These are phyloP conservation scores for Anisodus tanguticus DNA, from an alignment of 257 asterid genomes.

Conservation along the genomic window DNA sequence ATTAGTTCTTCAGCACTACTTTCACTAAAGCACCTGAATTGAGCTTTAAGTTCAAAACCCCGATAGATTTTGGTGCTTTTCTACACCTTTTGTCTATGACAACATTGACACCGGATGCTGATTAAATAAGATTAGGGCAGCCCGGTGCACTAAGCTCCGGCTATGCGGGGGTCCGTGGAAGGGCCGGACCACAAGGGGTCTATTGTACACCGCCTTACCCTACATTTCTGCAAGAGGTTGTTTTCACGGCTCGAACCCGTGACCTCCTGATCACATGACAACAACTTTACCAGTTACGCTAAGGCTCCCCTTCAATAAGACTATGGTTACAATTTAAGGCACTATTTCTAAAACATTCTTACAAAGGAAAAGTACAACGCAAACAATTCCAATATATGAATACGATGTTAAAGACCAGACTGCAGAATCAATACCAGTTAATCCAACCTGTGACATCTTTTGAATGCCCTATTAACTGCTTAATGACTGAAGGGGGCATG, in stretches of 20 bases:
- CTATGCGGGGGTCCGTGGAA: no score
- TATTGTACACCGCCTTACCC: no score
- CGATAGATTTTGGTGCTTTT: background rate
- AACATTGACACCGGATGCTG: background rate
- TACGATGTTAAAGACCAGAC: conserved; percentile 39
- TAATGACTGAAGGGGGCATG: conserved; percentile 69
- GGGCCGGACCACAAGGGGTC: no score
- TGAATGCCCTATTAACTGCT: conserved; percentile 82
- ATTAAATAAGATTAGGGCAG: background rate
- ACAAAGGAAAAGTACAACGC: conserved; percentile 5
- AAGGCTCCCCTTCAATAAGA: background rate
- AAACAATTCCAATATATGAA: conserved; percentile 23
- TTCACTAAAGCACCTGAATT: conserved; percentile 2
- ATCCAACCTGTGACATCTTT: conserved; percentile 99
- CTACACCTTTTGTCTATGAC: conserved; percentile 21
- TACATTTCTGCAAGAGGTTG: no score
- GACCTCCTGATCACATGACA: no score
- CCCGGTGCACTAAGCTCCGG: no score
- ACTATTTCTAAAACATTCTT: background rate
- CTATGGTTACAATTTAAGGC: conserved; percentile 3
- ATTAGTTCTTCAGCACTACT: background rate
- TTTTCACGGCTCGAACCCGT: no score
- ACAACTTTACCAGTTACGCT: no score
- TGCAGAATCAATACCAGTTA: conserved; percentile 56
- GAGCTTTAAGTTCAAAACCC: background rate